Conservation (phyloP, 2,329 filamentous ascomycete species). For the Dactylellina sp. region DNA sequence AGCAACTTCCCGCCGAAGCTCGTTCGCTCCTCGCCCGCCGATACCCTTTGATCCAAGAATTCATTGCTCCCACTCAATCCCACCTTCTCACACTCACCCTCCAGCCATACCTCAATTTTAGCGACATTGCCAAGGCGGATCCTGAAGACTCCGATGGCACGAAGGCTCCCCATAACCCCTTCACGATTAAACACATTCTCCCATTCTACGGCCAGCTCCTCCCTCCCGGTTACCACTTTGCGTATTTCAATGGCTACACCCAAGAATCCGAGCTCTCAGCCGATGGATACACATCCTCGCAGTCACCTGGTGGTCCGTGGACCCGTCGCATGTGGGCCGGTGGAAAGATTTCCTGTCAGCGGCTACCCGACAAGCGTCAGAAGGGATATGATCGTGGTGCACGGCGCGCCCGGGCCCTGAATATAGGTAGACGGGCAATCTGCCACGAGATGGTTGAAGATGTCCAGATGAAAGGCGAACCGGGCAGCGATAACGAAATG, state of each 20-base stretch:
- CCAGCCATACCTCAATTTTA: constrained; percentile 58
- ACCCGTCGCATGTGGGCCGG: constrained; percentile 88
- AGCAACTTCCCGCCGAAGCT: constrained; percentile 67
- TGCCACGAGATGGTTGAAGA: constrained; percentile 68
- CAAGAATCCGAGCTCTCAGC: constrained; percentile 73
- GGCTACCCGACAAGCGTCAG: constrained; percentile 58
- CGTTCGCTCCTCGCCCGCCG: constrained; percentile 62
- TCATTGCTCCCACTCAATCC: constrained; percentile 72
- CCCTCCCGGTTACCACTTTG: constrained; percentile 80
- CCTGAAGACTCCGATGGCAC: constrained; percentile 11
- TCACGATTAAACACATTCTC: constrained; percentile 62
- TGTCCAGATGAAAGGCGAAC: constrained; percentile 63
- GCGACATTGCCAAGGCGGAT: constrained; percentile 24
- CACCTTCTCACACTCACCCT: constrained; percentile 75
- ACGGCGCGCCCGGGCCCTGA: constrained; percentile 63
- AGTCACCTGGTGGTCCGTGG: constrained; percentile 79
- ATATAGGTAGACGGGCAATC: constrained; percentile 62
- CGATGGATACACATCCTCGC: constrained; percentile 86
- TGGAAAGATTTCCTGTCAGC: constrained; percentile 73
- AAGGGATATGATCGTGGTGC: constrained; percentile 63
- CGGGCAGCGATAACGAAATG: constrained; percentile 52
- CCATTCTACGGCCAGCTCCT: constrained; percentile 58
- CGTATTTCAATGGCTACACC: constrained; percentile 84
- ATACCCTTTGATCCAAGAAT: constrained; percentile 67
- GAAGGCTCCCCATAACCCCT: constrained; percentile 59